phyloP scores from a whole-genome alignment of 2,329 filamentous ascomycete genomes.

The Ilyonectria robusta region DNA sequence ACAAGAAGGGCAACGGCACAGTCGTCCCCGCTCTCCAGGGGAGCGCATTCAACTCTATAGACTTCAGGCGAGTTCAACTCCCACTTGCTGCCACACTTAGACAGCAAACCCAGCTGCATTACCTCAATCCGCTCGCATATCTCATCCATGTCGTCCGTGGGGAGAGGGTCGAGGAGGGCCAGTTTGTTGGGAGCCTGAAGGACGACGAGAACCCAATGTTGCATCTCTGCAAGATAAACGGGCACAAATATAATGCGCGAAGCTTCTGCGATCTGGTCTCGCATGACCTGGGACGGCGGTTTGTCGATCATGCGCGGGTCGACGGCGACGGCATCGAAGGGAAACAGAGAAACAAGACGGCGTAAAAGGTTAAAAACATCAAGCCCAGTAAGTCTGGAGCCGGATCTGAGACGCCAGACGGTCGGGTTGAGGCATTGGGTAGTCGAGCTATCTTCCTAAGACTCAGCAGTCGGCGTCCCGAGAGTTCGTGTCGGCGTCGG shows the following conservation, averaged over 20 bases:
- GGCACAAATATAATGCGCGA: neutral
- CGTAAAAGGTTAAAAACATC: neutral
- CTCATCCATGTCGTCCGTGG: neutral
- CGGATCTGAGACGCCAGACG: neutral
- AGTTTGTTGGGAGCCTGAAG: neutral
- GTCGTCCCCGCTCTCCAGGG: neutral
- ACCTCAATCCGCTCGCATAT: neutral
- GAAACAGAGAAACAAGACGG: neutral
- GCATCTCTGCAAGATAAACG: neutral
- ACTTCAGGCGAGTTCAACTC: neutral
- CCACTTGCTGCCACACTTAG: neutral
- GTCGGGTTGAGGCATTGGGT: neutral
- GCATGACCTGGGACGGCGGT: neutral
- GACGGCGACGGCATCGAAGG: neutral
- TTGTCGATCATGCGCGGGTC: neutral
- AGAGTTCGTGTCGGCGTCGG: neutral
- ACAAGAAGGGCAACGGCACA: neutral
- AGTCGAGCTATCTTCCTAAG: neutral
- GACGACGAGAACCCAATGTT: neutral
- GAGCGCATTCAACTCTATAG: conserved; percentile 1
- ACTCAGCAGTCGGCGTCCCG: neutral
- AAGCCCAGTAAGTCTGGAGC: neutral
- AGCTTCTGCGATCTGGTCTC: conserved; percentile 2
- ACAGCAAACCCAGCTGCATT: neutral
- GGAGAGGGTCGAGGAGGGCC: neutral